Percentiles rank a stretch among this genome's conserved stretches.
Conservation (phyloP, 2,329 filamentous ascomycete species). For the Nemania sp. region DNA sequence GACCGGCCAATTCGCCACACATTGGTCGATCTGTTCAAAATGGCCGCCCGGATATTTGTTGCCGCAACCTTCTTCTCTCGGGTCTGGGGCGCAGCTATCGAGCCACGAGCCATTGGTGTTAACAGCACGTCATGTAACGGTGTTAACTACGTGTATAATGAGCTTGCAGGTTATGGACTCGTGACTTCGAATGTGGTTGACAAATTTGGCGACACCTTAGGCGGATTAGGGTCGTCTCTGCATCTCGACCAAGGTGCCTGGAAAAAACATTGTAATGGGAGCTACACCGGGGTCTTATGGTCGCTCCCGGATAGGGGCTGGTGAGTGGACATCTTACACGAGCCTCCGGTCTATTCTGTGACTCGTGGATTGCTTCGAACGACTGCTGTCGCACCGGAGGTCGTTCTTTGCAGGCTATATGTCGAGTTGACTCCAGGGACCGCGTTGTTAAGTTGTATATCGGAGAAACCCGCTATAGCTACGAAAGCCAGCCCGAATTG, state of each 20-base stretch:
- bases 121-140: constrained; percentile 56
- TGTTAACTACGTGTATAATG: constrained; percentile 65
- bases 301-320: constrained; percentile 70
- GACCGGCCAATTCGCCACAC: not conserved
- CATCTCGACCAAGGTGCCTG: constrained; percentile 59
- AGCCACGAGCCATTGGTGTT: constrained; percentile 17
- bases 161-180: constrained; percentile 68
- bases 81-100: constrained; percentile 17
- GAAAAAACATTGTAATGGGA: constrained; percentile 53
- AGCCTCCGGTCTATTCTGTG: not conserved
- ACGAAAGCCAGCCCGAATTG: too few species aligned
- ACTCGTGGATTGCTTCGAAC: not conserved
- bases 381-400: not conserved
- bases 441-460: not conserved
- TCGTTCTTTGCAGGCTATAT: not conserved
- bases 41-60: constrained; percentile 9
- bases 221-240: constrained; percentile 67
- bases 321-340: constrained; percentile 39
- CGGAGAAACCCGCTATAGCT: not conserved
- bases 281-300: constrained; percentile 65
- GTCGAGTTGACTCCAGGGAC: not conserved
- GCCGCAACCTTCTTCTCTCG: constrained; percentile 13
- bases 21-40: not conserved
- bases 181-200: constrained; percentile 62
- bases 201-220: constrained; percentile 70